Evolutionary conservation across 2,329 filamentous ascomycete genomes (phyloP).

Genomic region (Metarhizium album): DNA sequence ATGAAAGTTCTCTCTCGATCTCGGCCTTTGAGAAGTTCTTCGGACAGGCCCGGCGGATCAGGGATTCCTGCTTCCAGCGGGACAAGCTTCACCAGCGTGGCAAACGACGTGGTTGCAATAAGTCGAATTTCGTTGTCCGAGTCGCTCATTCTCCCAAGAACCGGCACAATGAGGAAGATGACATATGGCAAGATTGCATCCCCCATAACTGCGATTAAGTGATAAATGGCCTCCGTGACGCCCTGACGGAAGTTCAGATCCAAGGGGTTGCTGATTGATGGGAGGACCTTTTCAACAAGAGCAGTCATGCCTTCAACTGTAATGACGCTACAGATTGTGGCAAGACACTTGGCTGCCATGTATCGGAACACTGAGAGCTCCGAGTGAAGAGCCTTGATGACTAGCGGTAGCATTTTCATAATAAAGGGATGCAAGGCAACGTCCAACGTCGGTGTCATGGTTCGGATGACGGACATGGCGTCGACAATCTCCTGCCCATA

Average conservation of each 20-base stretch:
- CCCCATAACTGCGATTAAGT: constrained; percentile 96
- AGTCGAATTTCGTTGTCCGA: constrained; percentile 92
- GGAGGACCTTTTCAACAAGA: constrained; percentile 83
- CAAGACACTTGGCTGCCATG: constrained; percentile 93
- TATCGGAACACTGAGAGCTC: constrained; percentile 88
- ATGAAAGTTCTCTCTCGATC: constrained; percentile 96
- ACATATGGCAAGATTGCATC: constrained; percentile 93
- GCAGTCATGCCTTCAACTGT: constrained; percentile 93
- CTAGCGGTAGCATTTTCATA: constrained; percentile 69
- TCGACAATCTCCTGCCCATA: constrained; percentile 91
- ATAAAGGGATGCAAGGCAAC: constrained; percentile 66
- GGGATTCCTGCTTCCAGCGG: constrained; percentile 95
- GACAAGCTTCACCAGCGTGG: constrained; percentile 91
- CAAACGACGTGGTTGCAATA: constrained; percentile 92
- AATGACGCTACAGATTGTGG: constrained; percentile 94
- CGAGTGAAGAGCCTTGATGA: constrained; percentile 81
- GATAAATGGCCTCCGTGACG: constrained; percentile 89
- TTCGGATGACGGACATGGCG: constrained; percentile 83
- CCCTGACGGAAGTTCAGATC: constrained; percentile 87
- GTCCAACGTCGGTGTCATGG: constrained; percentile 84
- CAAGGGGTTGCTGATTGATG: constrained; percentile 80
- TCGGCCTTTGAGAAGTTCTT: constrained; percentile 77
- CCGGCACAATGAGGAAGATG: constrained; percentile 96
- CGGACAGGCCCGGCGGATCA: constrained; percentile 84
- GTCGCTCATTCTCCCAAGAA: constrained; percentile 95